Evolutionary conservation across 2,329 filamentous ascomycete species (phyloP), one percentile per base, ranked within the genome.

Genomic region (Hortaea sp.): DNA sequence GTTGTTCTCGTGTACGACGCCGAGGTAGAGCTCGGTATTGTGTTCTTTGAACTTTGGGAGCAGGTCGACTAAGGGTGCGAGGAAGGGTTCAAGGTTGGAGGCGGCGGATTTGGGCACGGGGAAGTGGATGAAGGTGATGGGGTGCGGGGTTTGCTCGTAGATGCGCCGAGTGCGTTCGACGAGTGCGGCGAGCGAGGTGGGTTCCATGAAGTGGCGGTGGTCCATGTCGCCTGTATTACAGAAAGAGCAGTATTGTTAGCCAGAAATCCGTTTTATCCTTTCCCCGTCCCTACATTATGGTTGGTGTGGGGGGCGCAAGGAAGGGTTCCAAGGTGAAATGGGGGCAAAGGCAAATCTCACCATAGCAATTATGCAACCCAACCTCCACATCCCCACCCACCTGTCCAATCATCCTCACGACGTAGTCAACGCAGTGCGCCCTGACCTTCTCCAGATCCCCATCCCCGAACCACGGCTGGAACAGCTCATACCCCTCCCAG

Each of bases 351-450:
- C 4, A 6, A 6, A 6, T 39, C 45, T 44, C 31, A 58, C 71
- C 71, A 51, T 74, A 74, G 57, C 72, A 74, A 13, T 74, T 60
- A 53, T 74, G 71, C 30, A 69, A 62, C 0, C 69, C 71, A 45
- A 73, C 40, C 35, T 69, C 62, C 1, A 72, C 65, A 49, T 64
- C 60, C 5, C 54, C 30, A 31, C 63, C 55, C 4, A 72, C 58
- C 6, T 53, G 52, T 6, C 53, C 50, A 5, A 61, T 57, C 45
- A 69, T 50, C 2, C 59, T 53, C 2, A 55, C 44, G 6, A 68
- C 50, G 9, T 67, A 58, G 5, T 63, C 55, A 6, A 66, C 50
- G 11, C 69, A 54, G 4, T 65, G 66, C 20, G 63, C 47, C 39
- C 62, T 59, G 10, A 66, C 50, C 29, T 64, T 48, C 37, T 62